These are phyloP conservation scores for Yamadazyma pseudoaaseri DNA, from an alignment of 1,139 yeast genomes.

Conservation along the genomic window DNA sequence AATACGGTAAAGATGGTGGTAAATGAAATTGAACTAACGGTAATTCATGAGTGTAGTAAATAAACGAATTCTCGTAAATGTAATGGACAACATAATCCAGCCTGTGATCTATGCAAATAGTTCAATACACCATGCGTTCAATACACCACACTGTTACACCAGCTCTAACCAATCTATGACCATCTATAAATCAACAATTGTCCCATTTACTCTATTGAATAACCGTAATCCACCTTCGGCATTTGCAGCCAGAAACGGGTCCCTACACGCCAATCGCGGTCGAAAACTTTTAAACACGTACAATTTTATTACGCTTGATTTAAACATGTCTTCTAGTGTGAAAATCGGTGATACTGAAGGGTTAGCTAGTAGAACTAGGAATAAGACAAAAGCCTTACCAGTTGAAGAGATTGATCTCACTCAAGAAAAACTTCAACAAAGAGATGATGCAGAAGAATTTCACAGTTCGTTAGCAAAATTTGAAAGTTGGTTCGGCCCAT, in stretches of 20 bases:
- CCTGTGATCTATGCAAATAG: no score
- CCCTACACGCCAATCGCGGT: slow-evolving; percentile 5
- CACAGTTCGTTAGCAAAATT: slow-evolving; percentile 28
- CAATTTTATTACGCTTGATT: slow-evolving; percentile 10
- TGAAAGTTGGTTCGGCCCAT: slow-evolving; percentile 43
- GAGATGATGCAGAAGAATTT: slow-evolving; percentile 31
- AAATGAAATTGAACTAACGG: background rate
- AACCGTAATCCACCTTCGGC: no score
- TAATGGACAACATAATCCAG: no score
- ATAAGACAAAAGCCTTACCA: slow-evolving; percentile 11
- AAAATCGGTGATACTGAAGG: slow-evolving; percentile 11
- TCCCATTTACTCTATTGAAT: no score
- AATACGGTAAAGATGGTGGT: background rate
- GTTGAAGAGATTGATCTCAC: slow-evolving; percentile 16
- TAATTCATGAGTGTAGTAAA: background rate
- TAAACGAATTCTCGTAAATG: no score
- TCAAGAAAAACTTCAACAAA: slow-evolving; percentile 27
- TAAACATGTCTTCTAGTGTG: slow-evolving; percentile 16
- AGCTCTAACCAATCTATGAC: no score
- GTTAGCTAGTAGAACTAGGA: slow-evolving; percentile 15
- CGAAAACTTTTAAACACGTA: slow-evolving; percentile 22
- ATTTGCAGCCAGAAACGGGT: no score
- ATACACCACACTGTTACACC: background rate
- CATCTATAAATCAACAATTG: no score
- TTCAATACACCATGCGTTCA: no score